A percentile compares a stretch with the other conserved stretches of the same genome.
phyloP scores from a whole-genome alignment of 2,329 filamentous ascomycete genomes.

The Colletotrichum musicola region DNA sequence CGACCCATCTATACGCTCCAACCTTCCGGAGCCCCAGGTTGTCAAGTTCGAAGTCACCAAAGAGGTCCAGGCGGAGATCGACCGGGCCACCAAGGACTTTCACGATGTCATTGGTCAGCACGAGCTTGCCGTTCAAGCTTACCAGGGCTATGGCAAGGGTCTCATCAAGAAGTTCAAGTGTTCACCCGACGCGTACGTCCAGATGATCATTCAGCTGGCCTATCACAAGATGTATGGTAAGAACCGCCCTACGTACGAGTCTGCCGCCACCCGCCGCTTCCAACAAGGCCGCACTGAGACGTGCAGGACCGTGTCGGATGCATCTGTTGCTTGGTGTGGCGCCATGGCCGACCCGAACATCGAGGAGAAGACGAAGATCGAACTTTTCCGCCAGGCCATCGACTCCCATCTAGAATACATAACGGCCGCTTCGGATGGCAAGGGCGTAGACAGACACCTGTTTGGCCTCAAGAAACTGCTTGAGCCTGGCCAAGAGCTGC shows the following conservation, averaged over 20 bases:
- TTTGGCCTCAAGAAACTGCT: slow-evolving; percentile 96
- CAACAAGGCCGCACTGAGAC: slow-evolving; percentile 97
- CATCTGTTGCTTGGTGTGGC: slow-evolving; percentile 89
- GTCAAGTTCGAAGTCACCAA: slow-evolving; percentile 84
- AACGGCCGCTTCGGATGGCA: slow-evolving; percentile 86
- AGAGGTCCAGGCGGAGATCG: slow-evolving; percentile 81
- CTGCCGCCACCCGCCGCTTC: slow-evolving; percentile 93
- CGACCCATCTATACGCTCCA: slow-evolving; percentile 80
- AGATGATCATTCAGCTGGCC: slow-evolving; percentile 98
- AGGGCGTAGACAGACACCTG: slow-evolving; percentile 95
- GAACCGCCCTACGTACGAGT: slow-evolving; percentile 98
- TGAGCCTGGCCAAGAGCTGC: slow-evolving; percentile 82
- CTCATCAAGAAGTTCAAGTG: slow-evolving; percentile 99
- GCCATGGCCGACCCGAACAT: slow-evolving; percentile 80
- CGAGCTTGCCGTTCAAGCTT: slow-evolving; percentile 92
- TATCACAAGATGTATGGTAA: slow-evolving; percentile 99
- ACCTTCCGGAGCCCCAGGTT: slow-evolving; percentile 83
- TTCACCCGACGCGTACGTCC: slow-evolving; percentile 96
- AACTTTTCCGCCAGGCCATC: slow-evolving; percentile 85
- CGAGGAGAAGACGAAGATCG: slow-evolving; percentile 74
- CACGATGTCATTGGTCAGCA: slow-evolving; percentile 84
- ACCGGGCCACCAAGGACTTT: slow-evolving; percentile 84
- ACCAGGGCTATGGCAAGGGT: slow-evolving; percentile 97
- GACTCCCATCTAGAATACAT: slow-evolving; percentile 92
- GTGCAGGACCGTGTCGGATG: slow-evolving; percentile 91